Percentiles rank a stretch among this genome's conserved stretches.
Evolutionary conservation across 345 rosid species (phyloP).

Genomic region (Arabis hirsuta): DNA sequence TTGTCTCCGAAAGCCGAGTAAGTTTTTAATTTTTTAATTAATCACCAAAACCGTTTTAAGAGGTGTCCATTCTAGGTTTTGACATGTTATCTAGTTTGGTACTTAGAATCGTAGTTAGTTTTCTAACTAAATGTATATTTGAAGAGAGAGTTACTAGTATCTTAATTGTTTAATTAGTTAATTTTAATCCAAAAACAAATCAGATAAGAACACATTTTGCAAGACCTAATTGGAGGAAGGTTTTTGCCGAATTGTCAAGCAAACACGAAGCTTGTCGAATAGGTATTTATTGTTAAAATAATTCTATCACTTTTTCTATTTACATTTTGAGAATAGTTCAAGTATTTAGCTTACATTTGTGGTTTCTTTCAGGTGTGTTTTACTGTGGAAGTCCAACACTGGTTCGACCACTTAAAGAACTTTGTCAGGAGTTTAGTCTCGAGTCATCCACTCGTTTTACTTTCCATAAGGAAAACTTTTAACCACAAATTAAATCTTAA

Average conservation of each 20-base stretch:
- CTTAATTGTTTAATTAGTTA: not conserved
- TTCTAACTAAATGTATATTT: not conserved
- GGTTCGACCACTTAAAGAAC: slow-evolving; percentile 61
- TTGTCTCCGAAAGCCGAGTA: slow-evolving; percentile 94
- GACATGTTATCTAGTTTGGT: not conserved
- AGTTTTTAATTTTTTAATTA: not conserved
- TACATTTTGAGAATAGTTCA: not conserved
- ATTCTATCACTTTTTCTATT: not conserved
- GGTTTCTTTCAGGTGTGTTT: slow-evolving; percentile 76
- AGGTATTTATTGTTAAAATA: slow-evolving; percentile 44
- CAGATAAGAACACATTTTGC: slow-evolving; percentile 97
- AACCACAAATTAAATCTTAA: slow-evolving; percentile 22
- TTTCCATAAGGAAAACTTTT: slow-evolving; percentile 94
- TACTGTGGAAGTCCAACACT: slow-evolving; percentile 93
- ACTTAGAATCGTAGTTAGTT: not conserved
- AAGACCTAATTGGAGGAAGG: slow-evolving; percentile 95
- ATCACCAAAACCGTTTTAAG: slow-evolving; percentile 8
- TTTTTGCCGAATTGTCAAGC: slow-evolving; percentile 65
- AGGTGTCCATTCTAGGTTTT: slow-evolving; percentile 7
- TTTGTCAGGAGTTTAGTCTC: slow-evolving; percentile 81
- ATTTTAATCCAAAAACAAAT: not conserved
- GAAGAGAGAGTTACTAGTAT: slow-evolving; percentile 1
- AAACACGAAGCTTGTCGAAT: slow-evolving; percentile 68
- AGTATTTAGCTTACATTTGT: not conserved
- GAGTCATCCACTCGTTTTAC: slow-evolving; percentile 80